Conservation (phyloP, 768 basidiomycete genomes). For the Kwoniella shandongensis region DNA sequence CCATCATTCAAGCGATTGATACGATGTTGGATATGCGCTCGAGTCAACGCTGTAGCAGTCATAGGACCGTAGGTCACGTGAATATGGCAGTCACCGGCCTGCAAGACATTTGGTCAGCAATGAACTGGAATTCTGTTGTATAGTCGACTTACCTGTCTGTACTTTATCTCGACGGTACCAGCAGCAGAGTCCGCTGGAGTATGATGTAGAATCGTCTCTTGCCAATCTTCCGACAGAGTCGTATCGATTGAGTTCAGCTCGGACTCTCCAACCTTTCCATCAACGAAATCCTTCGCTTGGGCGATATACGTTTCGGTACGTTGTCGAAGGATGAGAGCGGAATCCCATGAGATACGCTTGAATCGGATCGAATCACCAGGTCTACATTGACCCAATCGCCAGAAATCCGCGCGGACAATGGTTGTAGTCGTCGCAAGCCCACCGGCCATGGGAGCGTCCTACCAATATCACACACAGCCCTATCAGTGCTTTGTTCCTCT, state of each 20-base stretch:
- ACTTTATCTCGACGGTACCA: slow-evolving; percentile 55
- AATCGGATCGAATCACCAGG: slow-evolving; percentile 63
- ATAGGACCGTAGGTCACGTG: slow-evolving; percentile 65
- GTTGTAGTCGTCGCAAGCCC: slow-evolving; percentile 30
- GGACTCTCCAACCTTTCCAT: not conserved
- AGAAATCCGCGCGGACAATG: slow-evolving; percentile 56
- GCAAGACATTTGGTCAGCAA: not conserved
- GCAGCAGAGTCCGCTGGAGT: slow-evolving; percentile 27
- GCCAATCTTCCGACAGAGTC: slow-evolving; percentile 21
- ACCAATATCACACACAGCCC: not conserved
- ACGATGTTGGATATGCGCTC: slow-evolving; percentile 61
- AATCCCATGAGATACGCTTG: slow-evolving; percentile 58
- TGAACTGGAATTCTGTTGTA: not conserved
- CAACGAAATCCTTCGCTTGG: slow-evolving; percentile 14
- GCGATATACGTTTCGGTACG: slow-evolving; percentile 52
- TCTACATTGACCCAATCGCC: slow-evolving; percentile 68
- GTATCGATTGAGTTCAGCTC: slow-evolving; percentile 28
- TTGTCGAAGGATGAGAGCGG: slow-evolving; percentile 52
- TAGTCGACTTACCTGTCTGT: slow-evolving; percentile 59
- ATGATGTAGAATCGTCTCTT: slow-evolving; percentile 56
- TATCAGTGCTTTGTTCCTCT: slow-evolving; percentile 1
- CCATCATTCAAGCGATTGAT: slow-evolving; percentile 50
- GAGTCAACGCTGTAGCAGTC: slow-evolving; percentile 60
- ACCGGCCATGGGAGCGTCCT: slow-evolving; percentile 40
- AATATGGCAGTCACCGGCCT: slow-evolving; percentile 68